Evolutionary conservation across 1,139 yeast species (phyloP), one percentile per base, ranked within the genome.

Genomic region (Yamadazyma triangularis): DNA sequence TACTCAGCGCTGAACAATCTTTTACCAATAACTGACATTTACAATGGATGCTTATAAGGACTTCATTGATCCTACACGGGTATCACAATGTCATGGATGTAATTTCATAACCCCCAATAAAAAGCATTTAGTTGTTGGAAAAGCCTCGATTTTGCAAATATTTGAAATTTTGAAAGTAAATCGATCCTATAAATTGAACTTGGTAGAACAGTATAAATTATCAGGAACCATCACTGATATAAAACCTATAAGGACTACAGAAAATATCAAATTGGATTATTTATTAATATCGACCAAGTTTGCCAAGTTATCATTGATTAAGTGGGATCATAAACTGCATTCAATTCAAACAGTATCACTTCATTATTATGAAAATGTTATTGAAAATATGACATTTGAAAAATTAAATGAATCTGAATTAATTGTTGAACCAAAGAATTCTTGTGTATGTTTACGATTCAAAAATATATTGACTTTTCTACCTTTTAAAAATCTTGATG

Each of bases 41-140:
- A 27, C 11, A 4, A 87, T 89, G 97, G 89, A 88, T 49, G 82
- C 85, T 12, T 86, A 82, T 56, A 79, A 81, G 43, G 91, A 85
- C 55, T 69, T 88, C 47, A 69, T 86, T 29, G 85, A 79, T 43
- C 95, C 96, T 3, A 69, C 95, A 2, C 71, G 79, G 43, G 88
- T 87, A 23, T 57, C 80, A 10, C 77, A 75, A 41, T 70, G 85
- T 31, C 46, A 80, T 18, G 65, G 77, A 4, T 79, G 89, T 39
- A 61, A 77, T 42, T 80, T 88, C 49, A 75, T 80, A 2, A 64
- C 74, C 2, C 50, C 73, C 2, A 55, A 53, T 0, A 50, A 55
- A 27, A 68, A 66, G 42, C 82, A 82, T 43, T 60, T 88, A 43
- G 58, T 86, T 12, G 74, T 85, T 9, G 86, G 83, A 6, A 81